These are phyloP conservation scores for Boletus coccyginus DNA, from an alignment of 768 basidiomycete genomes.

Conservation along the genomic window DNA sequence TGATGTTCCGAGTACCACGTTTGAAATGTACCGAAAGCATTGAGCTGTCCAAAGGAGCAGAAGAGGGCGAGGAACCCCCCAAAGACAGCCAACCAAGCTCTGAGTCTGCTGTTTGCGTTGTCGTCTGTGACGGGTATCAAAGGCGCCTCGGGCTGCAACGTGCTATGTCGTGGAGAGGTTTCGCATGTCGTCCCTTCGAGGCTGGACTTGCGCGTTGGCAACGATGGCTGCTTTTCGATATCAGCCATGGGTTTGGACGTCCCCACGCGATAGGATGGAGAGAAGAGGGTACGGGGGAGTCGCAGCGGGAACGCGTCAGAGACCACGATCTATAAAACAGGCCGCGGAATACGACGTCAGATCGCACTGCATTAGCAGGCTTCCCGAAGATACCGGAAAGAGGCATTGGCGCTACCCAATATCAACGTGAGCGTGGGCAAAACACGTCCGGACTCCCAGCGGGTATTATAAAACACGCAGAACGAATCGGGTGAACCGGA, in stretches of 20 bases:
- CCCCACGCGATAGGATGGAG: constrained; percentile 3
- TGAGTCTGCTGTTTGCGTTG: constrained; percentile 12
- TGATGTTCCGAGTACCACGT: constrained; percentile 64
- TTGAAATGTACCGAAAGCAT: constrained; percentile 70
- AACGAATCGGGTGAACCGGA: constrained; percentile 8
- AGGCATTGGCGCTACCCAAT: constrained; percentile 15
- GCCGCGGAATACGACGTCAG: constrained; percentile 15
- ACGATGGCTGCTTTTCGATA: constrained; percentile 27
- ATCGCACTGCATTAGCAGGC: constrained; percentile 21
- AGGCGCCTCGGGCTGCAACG: constrained; percentile 19
- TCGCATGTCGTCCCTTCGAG: constrained; percentile 18
- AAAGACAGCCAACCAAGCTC: constrained; percentile 49
- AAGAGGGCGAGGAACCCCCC: constrained; percentile 67
- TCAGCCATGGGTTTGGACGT: constrained; percentile 26
- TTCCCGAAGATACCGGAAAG: constrained; percentile 27
- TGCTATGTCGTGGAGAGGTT: constrained; percentile 21
- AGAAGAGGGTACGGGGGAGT: constrained; percentile 14
- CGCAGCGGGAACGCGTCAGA: neutral
- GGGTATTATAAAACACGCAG: constrained; percentile 11
- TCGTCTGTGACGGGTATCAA: constrained; percentile 11
- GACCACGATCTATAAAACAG: constrained; percentile 27
- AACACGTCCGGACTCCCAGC: constrained; percentile 7
- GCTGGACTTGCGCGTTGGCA: constrained; percentile 20
- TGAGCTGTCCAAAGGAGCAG: constrained; percentile 71
- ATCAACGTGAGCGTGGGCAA: neutral